Conservation (phyloP, 2,329 filamentous ascomycete species). For the Neofusicoccum umdonicola region DNA sequence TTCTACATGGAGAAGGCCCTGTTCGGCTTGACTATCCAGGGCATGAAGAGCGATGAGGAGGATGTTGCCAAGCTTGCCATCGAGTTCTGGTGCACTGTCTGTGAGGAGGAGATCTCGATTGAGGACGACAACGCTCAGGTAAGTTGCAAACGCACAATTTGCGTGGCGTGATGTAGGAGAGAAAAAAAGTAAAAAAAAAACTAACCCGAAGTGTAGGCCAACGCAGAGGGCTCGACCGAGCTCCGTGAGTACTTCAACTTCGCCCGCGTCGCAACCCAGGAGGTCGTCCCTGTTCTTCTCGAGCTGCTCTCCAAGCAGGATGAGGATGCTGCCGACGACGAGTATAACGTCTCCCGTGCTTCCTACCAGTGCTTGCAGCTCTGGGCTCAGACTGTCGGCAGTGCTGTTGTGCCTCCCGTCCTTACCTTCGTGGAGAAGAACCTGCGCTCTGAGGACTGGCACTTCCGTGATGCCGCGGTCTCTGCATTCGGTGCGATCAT, state of each 20-base stretch:
- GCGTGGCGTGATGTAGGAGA: not conserved
- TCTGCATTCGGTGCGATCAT: conserved; percentile 98
- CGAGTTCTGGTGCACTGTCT: conserved; percentile 99
- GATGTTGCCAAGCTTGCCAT: conserved; percentile 97
- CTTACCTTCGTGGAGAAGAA: conserved; percentile 89
- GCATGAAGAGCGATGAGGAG: conserved; percentile 97
- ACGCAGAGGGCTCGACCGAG: conserved; percentile 73
- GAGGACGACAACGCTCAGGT: conserved; percentile 92
- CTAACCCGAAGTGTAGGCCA: conserved; percentile 41
- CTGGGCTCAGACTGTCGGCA: conserved; percentile 87
- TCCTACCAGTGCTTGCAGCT: conserved; percentile 96
- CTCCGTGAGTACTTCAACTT: conserved; percentile 95
- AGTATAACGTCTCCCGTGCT: conserved; percentile 94
- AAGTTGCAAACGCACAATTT: conserved; percentile 28
- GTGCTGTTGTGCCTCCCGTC: conserved; percentile 79
- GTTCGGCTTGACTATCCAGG: conserved; percentile 93
- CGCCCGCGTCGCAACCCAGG: conserved; percentile 83
- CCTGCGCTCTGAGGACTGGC: conserved; percentile 89
- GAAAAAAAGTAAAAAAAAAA: not conserved
- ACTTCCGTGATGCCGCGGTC: conserved; percentile 89
- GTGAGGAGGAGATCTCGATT: conserved; percentile 96
- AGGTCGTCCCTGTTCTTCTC: conserved; percentile 90
- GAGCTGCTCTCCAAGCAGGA: conserved; percentile 93
- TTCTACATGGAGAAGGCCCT: conserved; percentile 99
- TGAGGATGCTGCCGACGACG: conserved; percentile 92